Evolutionary conservation across 169 alveolate genomes (phyloP), one percentile per base, ranked within the genome.

Genomic region (Besnoitia besnoiti): DNA sequence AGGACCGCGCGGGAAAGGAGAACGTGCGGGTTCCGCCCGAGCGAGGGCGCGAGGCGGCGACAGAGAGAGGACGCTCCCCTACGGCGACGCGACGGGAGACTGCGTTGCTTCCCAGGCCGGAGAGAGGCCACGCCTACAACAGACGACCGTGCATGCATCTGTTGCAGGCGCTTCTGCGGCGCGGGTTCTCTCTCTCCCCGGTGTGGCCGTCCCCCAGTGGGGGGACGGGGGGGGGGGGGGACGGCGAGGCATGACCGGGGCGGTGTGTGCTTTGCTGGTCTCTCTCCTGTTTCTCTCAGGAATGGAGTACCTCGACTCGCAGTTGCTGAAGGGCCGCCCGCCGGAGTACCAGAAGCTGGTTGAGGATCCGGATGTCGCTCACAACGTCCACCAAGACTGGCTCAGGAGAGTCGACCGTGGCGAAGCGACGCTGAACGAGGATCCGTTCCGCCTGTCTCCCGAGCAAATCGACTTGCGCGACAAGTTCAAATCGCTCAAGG

Each of bases 381-480:
- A 94, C 46, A 77, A 87, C 37, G 49, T 94, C 33, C 95, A 94
- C 76, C 90, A 91, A 42, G 80, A 92, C 21, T 94, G 89, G 89
- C 51, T 94, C 55, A 62, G 85, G 77, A 91, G 92, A 59, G 88
- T 94, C 24, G 95, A 92, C 61, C 39, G 92, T 33, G 93, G 94
- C 40, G 94, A 94, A 49, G 96, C 91, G 19, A 73, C 94, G 3
- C 85, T 92, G 42, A 90, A 89, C 59, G 96, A 94, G 27, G 96
- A 94, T 79, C 96, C 96, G n/a, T 92, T 94, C 87, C 51, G 93
- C 44, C 95, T 82, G 42, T 44, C 90, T 44, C 76, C 90, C 33
- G 75, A 82, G 46, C 51, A 82, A 49, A 44, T 82, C 46, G 75
- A 82, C 10, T 24, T 82, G n/a, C 24, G 75, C 14, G 90, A 82